Conservation (phyloP, 2,329 filamentous ascomycete genomes). For the Sarocladiaceae sp. region DNA sequence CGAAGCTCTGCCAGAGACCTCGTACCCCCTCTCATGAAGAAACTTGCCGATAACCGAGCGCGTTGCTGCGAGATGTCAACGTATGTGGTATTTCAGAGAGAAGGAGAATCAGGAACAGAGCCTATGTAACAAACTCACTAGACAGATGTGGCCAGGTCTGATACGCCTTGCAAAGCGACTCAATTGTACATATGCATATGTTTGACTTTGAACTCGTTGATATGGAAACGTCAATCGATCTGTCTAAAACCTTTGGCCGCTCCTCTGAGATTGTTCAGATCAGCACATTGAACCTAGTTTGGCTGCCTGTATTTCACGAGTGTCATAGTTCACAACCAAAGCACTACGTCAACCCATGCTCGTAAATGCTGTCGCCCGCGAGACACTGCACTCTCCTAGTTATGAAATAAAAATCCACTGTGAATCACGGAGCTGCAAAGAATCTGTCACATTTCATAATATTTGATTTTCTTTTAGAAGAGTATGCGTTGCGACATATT, state of each 20-base stretch:
- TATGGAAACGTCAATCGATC: neutral
- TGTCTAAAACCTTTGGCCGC: too few relatives aligned
- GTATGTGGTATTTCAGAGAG: neutral
- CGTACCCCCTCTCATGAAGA: constrained; percentile 67
- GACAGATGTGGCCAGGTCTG: neutral
- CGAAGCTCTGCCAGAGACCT: constrained; percentile 73
- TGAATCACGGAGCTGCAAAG: neutral
- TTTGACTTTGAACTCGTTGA: neutral
- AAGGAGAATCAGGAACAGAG: neutral
- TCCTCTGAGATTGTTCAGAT: too few relatives aligned
- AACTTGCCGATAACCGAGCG: neutral
- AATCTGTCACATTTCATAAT: neutral
- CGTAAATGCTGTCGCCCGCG: too few relatives aligned
- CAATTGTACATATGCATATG: constrained; percentile 9
- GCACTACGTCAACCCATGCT: too few relatives aligned
- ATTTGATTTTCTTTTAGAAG: neutral
- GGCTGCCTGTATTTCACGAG: too few relatives aligned
- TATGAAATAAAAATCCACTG: too few relatives aligned
- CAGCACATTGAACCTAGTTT: too few relatives aligned
- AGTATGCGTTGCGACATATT: neutral
- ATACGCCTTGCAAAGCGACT: neutral
- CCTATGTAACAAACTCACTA: constrained; percentile 7
- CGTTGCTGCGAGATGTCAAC: neutral
- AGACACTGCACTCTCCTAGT: too few relatives aligned
- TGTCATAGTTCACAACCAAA: too few relatives aligned